Base-by-base conservation (phyloP, 768 basidiomycete species). In the Suillus variegatus region DNA sequence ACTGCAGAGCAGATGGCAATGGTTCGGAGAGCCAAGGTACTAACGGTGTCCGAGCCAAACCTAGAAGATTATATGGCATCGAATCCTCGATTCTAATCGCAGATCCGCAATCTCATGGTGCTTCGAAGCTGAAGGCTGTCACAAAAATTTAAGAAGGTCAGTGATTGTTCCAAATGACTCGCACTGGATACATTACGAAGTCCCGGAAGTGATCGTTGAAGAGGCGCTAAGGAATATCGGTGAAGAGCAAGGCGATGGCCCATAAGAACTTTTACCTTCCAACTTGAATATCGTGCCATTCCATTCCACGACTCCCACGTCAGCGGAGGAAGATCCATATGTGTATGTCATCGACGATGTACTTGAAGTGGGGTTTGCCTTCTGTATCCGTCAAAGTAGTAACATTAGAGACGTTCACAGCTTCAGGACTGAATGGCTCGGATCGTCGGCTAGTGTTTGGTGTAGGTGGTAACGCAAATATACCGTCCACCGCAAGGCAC, bases 141-240 rank as follows among this genome's bases (percentile, higher is more conserved):
- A 38, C 56, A 35, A 61, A 61, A 7, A 25, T 66, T 62, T 57
- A 40, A 69, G 43, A 35, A 63, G 7, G 52, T 71, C 47, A 66
- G 66, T 65, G n/a, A 46, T 61, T 25, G 66, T 68, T 28, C 58
- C 55, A 6, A 46, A 57, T 46, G 54, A 68, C 2, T 61, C 62
- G 5, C 69, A 70, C 54, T 72, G 68, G 71, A 70, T 64, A 44
- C 71, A 70, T 44, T 44, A 68, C 6, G 68, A 67, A 9, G 66
- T 70, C 16, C 68, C 71, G 16, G 63, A 66, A 20, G 44, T 66
- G 51, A 65, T 72, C n/a, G 57, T 70, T 36, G 58, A 65, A 18
- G 68, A 63, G 38, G 67, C 65, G 13, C 13, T 64, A 35, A 64
- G 62, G 52, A 38, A 18, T 25, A 18, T 58, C 25, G 25, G 25